These are phyloP conservation scores for Tuber umbilicatum DNA, from an alignment of 495 filamentous ascomycete species.

Conservation along the genomic window DNA sequence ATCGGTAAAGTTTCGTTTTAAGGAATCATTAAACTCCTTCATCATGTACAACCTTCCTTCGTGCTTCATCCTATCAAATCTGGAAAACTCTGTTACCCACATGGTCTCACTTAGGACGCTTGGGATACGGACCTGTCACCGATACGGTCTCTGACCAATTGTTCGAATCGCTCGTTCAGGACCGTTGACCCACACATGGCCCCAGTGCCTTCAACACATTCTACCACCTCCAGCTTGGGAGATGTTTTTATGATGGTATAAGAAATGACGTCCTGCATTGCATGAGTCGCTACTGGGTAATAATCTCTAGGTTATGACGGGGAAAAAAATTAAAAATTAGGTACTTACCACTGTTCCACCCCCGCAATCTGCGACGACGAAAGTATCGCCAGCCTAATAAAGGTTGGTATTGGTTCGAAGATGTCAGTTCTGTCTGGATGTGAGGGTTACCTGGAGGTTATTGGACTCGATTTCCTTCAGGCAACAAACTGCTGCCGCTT, in stretches of 20 bases:
- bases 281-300: constrained; percentile 8
- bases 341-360: constrained; percentile 56
- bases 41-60: constrained; percentile 14
- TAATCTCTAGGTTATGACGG: not conserved
- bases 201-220: too few species aligned
- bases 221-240: constrained; percentile 38
- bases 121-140: constrained; percentile 24
- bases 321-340: not conserved
- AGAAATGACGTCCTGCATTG: constrained; percentile 50
- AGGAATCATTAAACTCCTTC: constrained; percentile 22
- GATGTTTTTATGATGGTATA: constrained; percentile 56
- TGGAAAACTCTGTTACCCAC: constrained; percentile 6
- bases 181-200: too few species aligned
- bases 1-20: too few species aligned
- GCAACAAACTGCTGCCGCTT: constrained; percentile 61
- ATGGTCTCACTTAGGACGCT: not conserved
- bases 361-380: constrained; percentile 66
- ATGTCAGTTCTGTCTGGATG: not conserved
- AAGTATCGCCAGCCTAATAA: constrained; percentile 52
- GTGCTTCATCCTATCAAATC: constrained; percentile 23
- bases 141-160: too few species aligned
- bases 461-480: constrained; percentile 58
- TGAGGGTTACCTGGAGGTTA: constrained; percentile 46
- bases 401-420: too few species aligned
- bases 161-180: too few species aligned